These are phyloP conservation scores for Phytophthora kernoviae DNA, from an alignment of 352 stramenopile genomes.

Conservation along the genomic window DNA sequence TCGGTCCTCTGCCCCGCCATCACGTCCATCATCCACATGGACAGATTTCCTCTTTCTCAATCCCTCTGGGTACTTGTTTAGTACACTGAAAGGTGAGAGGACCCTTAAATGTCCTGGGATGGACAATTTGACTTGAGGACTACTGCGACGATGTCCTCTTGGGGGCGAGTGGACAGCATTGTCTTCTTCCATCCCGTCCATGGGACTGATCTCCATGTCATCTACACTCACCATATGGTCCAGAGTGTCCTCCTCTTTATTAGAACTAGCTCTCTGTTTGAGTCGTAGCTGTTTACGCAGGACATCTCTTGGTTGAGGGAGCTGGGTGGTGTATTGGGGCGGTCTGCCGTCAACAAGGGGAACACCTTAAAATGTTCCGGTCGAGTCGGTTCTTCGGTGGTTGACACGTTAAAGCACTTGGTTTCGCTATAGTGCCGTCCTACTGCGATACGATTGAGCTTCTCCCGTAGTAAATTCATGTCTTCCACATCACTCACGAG, in stretches of 20 bases:
- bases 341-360: constrained; percentile 41
- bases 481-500: constrained; percentile 67
- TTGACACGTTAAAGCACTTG: background rate
- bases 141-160: constrained; percentile 17
- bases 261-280: constrained; percentile 42
- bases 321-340: constrained; percentile 72
- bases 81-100: constrained; percentile 58
- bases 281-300: constrained; percentile 70
- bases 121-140: constrained; percentile 43
- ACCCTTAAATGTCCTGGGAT: constrained; percentile 62
- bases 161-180: constrained; percentile 19
- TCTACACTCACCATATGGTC: constrained; percentile 57
- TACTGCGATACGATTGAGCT: constrained; percentile 77
- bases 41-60: constrained; percentile 80
- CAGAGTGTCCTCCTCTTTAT: constrained; percentile 22
- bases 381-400: constrained; percentile 7
- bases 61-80: constrained; percentile 71
- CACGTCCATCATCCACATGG: constrained; percentile 50
- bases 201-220: constrained; percentile 57
- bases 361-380: constrained; percentile 54
- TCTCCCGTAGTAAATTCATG: constrained; percentile 71
- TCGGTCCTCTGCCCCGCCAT: constrained; percentile 19
- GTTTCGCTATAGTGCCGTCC: constrained; percentile 13
- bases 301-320: constrained; percentile 77
- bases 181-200: constrained; percentile 37